These are phyloP conservation scores for Starmerella bombicola DNA, from an alignment of 805 yeast genomes.

Conservation along the genomic window DNA sequence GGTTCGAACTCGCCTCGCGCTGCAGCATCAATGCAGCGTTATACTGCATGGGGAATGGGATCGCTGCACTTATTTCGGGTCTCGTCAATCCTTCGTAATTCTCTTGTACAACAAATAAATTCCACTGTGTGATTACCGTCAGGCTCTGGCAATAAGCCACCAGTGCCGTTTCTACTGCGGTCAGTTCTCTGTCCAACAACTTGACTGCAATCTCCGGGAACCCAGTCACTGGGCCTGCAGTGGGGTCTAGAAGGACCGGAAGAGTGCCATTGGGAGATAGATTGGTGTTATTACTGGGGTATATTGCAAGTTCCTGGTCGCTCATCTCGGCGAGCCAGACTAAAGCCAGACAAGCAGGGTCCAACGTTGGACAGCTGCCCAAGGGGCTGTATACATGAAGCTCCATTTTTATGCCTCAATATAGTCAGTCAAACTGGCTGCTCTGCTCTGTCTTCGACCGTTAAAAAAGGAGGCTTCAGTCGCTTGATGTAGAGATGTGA, in stretches of 20 bases:
- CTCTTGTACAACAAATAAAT: conserved; percentile 20
- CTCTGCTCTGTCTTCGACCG: no score
- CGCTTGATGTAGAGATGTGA: no score
- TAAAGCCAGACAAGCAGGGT: conserved; percentile 28
- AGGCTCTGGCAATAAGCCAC: conserved; percentile 16
- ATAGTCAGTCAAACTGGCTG: background rate
- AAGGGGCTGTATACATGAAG: conserved; percentile 28
- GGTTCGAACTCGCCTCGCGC: conserved; percentile 19
- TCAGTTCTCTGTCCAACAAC: conserved; percentile 11
- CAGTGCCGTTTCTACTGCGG: conserved; percentile 13
- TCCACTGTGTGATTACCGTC: conserved; percentile 19
- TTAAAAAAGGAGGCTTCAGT: no score
- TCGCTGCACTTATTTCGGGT: conserved; percentile 24
- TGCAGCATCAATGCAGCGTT: conserved; percentile 25
- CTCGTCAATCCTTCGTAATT: conserved; percentile 27
- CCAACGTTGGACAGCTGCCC: conserved; percentile 21
- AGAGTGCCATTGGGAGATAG: conserved; percentile 21
- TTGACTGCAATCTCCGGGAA: conserved; percentile 22
- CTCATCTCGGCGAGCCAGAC: conserved; percentile 21
- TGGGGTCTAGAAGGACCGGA: conserved; percentile 22
- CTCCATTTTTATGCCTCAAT: conserved; percentile 19
- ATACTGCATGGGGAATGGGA: conserved; percentile 32
- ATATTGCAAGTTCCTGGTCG: conserved; percentile 13
- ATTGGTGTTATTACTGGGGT: conserved; percentile 23
- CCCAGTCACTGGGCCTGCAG: conserved; percentile 18